Base-by-base conservation (phyloP, 208 protist genomes). In the Leishmania tarentolae region DNA sequence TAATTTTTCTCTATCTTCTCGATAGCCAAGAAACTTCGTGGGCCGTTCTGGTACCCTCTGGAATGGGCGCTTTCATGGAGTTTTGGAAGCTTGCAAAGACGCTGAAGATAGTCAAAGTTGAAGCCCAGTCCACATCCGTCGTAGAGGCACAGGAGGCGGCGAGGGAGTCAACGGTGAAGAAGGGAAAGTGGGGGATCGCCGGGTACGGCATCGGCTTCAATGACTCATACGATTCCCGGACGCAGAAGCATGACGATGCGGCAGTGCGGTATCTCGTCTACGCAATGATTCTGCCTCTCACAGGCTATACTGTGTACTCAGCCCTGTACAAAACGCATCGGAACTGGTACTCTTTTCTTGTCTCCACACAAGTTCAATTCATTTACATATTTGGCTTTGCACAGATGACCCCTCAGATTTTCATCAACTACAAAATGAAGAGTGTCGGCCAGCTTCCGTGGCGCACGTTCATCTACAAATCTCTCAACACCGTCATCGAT, bases 351-450 rank as follows among this genome's bases (percentile, higher is more conserved):
- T 98, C 93, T 9, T 99, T 98, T 81, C 89, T 95, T 31, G 88
- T 97, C 76, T 71, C 85, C 70, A 97, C 94, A 3, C 93, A 96
- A 65, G 93, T 98, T 15, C 91, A 95, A 65, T 97, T 98, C 79
- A 94, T 98, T 56, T 98, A 98, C 82, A 92, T 94, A 44, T 98
- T 98, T 86, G 98, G 98, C 6, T 99, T 99, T 86, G 98, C 99
- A 31, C 97, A 99, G 92, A 99, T 99, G 98, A 99, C 96, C 17
- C 99, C 99, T 17, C 99, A 99, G 87, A 97, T 99, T 72, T 99
- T 99, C 83, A 99, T 99, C 80, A 99, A 99, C 87, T 99, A 99
- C 85, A 99, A 99, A 82, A 89, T 99, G 84, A 99, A 99, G 88
- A 98, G 91, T 37, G 99, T 99, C 8, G 97, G 98, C 0, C 98